These are phyloP conservation scores for Miamiensis avidus DNA, from an alignment of 169 alveolate species.

Conservation along the genomic window DNA sequence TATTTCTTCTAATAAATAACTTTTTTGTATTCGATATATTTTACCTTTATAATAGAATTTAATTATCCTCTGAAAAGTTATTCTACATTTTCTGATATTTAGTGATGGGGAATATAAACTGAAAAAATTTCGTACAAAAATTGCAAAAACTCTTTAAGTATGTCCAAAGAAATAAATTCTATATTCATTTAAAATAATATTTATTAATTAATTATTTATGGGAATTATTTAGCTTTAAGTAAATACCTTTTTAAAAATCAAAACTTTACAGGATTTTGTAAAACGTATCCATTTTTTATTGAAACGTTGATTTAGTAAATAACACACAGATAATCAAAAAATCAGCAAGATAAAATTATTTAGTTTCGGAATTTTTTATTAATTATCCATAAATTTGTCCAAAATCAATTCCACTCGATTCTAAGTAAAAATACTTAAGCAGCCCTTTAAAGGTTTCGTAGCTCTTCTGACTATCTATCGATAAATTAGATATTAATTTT, in stretches of 20 bases:
- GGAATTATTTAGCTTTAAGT: not conserved
- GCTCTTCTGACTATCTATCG: not conserved
- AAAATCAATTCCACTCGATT: not conserved
- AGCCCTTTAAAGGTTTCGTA: slow-evolving; percentile 2
- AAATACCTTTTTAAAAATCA: slow-evolving; percentile 6
- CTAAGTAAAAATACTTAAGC: not conserved
- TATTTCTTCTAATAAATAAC: too few relatives aligned
- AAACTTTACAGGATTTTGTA: not conserved
- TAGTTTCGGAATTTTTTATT: not conserved
- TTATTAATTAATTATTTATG: not conserved
- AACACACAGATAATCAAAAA: not conserved
- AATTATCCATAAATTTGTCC: not conserved
- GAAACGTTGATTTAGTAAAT: slow-evolving; percentile 3
- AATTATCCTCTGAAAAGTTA: not conserved
- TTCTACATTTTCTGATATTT: slow-evolving; percentile 9
- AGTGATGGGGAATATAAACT: slow-evolving; percentile 9
- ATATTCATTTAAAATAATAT: not conserved
- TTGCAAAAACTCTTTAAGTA: not conserved
- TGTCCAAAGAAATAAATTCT: not conserved
- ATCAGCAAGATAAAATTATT: not conserved
- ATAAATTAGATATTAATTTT: too few relatives aligned
- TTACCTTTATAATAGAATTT: not conserved
- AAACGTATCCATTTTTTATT: not conserved
- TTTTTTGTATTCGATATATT: too few relatives aligned
- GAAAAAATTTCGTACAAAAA: not conserved